These are phyloP conservation scores for Schizochytrium sp. DNA, from an alignment of 108 stramenopile genomes.

Conservation along the genomic window DNA sequence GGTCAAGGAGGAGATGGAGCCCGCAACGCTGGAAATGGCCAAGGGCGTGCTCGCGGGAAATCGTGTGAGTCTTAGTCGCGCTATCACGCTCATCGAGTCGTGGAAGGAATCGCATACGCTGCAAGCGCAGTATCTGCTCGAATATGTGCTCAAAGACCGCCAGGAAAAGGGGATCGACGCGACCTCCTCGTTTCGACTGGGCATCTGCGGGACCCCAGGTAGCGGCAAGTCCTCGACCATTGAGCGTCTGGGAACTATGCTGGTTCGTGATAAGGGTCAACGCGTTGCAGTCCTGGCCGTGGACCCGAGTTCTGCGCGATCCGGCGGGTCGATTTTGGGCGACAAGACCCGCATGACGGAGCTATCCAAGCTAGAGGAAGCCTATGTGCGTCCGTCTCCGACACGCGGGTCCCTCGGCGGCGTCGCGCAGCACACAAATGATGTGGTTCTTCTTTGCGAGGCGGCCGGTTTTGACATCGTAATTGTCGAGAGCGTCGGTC, in stretches of 20 bases:
- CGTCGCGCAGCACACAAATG: conserved; percentile 77
- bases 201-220: conserved; percentile 55
- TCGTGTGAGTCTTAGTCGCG: conserved; percentile 2
- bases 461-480: conserved; percentile 75
- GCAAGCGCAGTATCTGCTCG: background rate
- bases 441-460: conserved; percentile 80
- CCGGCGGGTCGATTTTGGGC: conserved; percentile 91
- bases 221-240: conserved; percentile 56
- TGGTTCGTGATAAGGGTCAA: background rate
- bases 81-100: conserved; percentile 40
- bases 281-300: conserved; percentile 9
- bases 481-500: conserved; percentile 91
- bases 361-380: conserved; percentile 60
- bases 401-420: conserved; percentile 83
- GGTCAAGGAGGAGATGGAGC: background rate
- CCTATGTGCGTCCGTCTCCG: conserved; percentile 87
- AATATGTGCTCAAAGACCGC: background rate
- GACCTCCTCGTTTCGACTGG: conserved; percentile 31
- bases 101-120: background rate
- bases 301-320: conserved; percentile 74
- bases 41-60: conserved; percentile 27
- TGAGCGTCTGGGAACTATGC: conserved; percentile 28
- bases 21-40: background rate
- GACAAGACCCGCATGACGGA: conserved; percentile 94
- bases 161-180: background rate